These are phyloP conservation scores for Fusarium lateritium DNA, from an alignment of 2,329 filamentous ascomycete species.

Conservation along the genomic window DNA sequence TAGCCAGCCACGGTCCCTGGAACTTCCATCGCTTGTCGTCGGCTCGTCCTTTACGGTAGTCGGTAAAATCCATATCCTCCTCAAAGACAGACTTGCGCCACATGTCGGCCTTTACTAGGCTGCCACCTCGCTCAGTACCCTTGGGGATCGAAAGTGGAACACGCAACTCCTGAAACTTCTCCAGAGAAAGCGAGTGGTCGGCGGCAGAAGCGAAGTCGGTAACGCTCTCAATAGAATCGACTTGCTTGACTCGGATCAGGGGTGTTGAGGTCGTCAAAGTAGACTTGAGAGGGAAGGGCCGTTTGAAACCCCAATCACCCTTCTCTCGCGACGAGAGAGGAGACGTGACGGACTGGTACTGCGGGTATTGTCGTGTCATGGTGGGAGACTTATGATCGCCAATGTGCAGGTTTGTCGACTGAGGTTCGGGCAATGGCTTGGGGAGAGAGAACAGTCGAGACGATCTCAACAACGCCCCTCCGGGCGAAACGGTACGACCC, in stretches of 20 bases:
- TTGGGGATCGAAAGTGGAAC: conserved; percentile 75
- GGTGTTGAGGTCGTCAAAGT: conserved; percentile 82
- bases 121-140: conserved; percentile 40
- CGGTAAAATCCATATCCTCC: conserved; percentile 68
- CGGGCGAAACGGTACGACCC: conserved; percentile 66
- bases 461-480: conserved; percentile 80
- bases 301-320: conserved; percentile 95
- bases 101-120: conserved; percentile 34
- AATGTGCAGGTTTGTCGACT: conserved; percentile 59
- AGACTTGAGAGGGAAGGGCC: conserved; percentile 82
- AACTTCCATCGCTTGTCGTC: conserved; percentile 75
- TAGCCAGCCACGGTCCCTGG: conserved; percentile 75
- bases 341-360: conserved; percentile 85
- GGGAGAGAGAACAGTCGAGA: conserved; percentile 94
- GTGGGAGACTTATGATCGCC: conserved; percentile 56
- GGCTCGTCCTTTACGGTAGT: conserved; percentile 53
- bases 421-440: conserved; percentile 77
- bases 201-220: conserved; percentile 89
- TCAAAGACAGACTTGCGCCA: conserved; percentile 71
- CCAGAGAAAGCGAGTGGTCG: conserved; percentile 84
- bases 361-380: conserved; percentile 82
- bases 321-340: conserved; percentile 78
- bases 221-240: conserved; percentile 89
- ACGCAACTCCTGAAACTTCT: conserved; percentile 88
- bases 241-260: conserved; percentile 79